Evolutionary conservation across 2,329 filamentous ascomycete genomes (phyloP).

Genomic region (Fusarium aywerte): DNA sequence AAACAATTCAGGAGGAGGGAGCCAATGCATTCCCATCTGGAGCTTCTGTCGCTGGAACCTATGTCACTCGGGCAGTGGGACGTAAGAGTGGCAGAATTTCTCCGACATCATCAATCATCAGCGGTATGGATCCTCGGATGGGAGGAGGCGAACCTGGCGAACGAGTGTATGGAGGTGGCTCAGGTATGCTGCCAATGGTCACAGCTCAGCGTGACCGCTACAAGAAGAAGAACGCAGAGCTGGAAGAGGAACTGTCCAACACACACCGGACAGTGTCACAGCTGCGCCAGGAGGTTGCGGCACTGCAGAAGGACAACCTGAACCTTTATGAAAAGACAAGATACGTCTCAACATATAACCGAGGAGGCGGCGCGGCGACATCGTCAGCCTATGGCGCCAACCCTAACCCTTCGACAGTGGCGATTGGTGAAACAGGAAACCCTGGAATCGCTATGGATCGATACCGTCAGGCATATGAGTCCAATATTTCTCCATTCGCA

Average conservation of each 20-base stretch:
- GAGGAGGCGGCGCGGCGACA: conserved; percentile 69
- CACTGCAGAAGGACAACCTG: conserved; percentile 94
- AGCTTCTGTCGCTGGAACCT: conserved; percentile 92
- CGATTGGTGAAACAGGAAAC: conserved; percentile 64
- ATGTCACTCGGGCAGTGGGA: conserved; percentile 71
- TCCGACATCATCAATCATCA: conserved; percentile 97
- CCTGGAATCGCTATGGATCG: conserved; percentile 80
- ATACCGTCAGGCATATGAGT: conserved; percentile 93
- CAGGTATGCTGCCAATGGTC: conserved; percentile 96
- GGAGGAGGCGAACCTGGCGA: conserved; percentile 63
- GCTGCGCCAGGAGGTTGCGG: conserved; percentile 88
- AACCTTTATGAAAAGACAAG: conserved; percentile 97
- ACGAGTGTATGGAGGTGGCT: conserved; percentile 74
- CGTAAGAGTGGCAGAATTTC: conserved; percentile 78
- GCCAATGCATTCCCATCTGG: conserved; percentile 87
- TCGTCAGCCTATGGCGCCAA: conserved; percentile 75
- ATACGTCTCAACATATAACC: conserved; percentile 93
- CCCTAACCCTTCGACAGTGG: conserved; percentile 79
- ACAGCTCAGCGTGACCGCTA: conserved; percentile 97
- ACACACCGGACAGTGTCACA: conserved; percentile 84
- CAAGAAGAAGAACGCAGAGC: conserved; percentile 92
- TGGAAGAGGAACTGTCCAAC: conserved; percentile 90
- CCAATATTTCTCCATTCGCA: conserved; percentile 93
- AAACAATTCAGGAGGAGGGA: conserved; percentile 85
- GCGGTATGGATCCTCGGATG: conserved; percentile 82